phyloP scores from a whole-genome alignment of 2,329 filamentous ascomycete genomes.

The Venturia pyrina region DNA sequence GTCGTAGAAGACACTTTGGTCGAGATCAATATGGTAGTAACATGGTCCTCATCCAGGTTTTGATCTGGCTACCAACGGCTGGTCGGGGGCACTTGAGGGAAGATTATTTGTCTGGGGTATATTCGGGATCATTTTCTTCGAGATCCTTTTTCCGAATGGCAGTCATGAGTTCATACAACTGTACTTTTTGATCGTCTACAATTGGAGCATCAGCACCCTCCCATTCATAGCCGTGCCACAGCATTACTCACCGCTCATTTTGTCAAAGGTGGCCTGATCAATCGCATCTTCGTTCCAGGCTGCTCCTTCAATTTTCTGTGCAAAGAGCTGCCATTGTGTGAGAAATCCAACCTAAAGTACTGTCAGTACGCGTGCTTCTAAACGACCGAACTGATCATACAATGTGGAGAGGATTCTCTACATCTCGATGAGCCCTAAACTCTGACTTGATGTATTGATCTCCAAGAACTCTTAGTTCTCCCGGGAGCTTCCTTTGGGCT shows the following conservation, averaged over 20 bases:
- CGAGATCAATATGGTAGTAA: too few species aligned
- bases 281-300: constrained; percentile 76
- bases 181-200: constrained; percentile 81
- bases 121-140: constrained; percentile 37
- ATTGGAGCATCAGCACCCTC: constrained; percentile 3
- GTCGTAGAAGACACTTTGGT: background rate
- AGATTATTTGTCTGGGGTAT: constrained; percentile 20
- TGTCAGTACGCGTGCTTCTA: background rate
- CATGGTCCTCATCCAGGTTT: background rate
- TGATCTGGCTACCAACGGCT: background rate
- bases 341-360: constrained; percentile 79
- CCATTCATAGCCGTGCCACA: background rate
- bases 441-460: constrained; percentile 91
- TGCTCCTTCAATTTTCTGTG: constrained; percentile 82
- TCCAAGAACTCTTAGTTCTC: constrained; percentile 68
- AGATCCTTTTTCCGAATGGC: constrained; percentile 52
- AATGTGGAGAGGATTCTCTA: constrained; percentile 88
- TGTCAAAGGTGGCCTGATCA: constrained; percentile 73
- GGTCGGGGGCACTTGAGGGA: background rate
- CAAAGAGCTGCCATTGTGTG: constrained; percentile 93
- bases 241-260: constrained; percentile 71
- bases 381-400: constrained; percentile 39
- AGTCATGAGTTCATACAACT: constrained; percentile 90
- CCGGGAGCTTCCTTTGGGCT: constrained; percentile 67
- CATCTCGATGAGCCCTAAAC: constrained; percentile 70